Base-by-base conservation (phyloP, 1,139 yeast genomes). In the Nakaseomyces sp. region DNA sequence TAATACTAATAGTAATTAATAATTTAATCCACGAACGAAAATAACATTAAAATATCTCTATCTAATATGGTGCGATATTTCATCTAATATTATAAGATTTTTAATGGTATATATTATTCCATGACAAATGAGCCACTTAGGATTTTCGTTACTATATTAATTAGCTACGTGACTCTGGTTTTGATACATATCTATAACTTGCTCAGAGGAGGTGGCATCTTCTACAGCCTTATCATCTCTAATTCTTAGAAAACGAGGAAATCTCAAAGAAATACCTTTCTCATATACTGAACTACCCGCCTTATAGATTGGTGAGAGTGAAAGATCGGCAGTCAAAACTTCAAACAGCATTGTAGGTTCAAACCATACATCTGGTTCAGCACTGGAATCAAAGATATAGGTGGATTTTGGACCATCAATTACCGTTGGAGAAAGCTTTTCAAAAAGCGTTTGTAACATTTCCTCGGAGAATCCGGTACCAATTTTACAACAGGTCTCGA, bases 381-480 rank as follows among this genome's bases (percentile, higher is more conserved):
- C 84, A 53, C 73, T 76, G 28, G 80, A 71, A 58, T 85, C 95
- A 58, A 78, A 87, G 2, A 80, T 72, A 50, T 77, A 78, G 45
- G 82, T 84, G 0, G 85, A 71, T 52, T 81, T 84, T 1, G 96
- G 84, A n/a, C 63, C 67, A 0, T 66, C 58, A 10, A 81, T 74
- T 45, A 81, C 95, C 0, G 91, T 79, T 4, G 86, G 81, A 37
- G 80, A 75, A 45, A 91, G 70, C 45, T 71, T 71, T 30, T 73
- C 73, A 57, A 81, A 73, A 32, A 91, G 64, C 35, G 66, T 66
- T 29, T 76, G 75, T 47, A 91, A 70, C 57, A 80, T 76, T 50
- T 85, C 96, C 52, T 91, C 99, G 32, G 89, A 78, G 61, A 91
- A 91, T 0, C 99, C 99, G 0, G 99, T 93, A 37, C 98, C 98